These are phyloP conservation scores for Erodium maritimum DNA, from an alignment of 345 rosid genomes.

Conservation along the genomic window DNA sequence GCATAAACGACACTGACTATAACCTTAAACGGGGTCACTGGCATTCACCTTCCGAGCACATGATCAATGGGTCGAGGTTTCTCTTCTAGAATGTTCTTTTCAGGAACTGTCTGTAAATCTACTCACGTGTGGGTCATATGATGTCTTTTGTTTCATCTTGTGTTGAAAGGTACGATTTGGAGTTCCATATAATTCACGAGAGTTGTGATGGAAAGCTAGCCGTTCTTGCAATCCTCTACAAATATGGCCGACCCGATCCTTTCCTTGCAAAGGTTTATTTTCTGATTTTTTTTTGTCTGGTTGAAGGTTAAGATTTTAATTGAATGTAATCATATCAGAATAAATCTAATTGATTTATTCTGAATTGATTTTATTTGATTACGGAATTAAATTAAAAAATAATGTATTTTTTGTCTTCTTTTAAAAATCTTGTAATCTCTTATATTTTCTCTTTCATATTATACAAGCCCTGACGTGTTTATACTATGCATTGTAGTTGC, in stretches of 20 bases:
- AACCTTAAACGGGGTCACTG: constrained; percentile 44
- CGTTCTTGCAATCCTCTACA: constrained; percentile 43
- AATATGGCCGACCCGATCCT: constrained; percentile 41
- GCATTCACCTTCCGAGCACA: constrained; percentile 68
- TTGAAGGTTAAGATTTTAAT: no score
- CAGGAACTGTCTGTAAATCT: no score
- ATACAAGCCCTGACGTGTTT: no score
- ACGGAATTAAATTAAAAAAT: no score
- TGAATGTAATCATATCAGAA: no score
- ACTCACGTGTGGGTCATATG: no score
- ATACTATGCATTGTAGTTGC: no score
- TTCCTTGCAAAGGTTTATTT: constrained; percentile 39
- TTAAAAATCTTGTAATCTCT: no score
- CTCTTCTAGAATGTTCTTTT: not conserved
- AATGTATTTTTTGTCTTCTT: no score
- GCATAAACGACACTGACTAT: constrained; percentile 31
- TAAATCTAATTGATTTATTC: no score
- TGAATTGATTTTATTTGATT: no score
- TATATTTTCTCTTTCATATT: no score
- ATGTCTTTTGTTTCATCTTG: not conserved
- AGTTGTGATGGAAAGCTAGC: constrained; percentile 23
- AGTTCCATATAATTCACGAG: constrained; percentile 52
- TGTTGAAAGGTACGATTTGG: constrained; percentile 28
- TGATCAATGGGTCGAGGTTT: constrained; percentile 44
- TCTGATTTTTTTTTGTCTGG: not conserved